These are phyloP conservation scores for Colletotrichum agaves DNA, from an alignment of 2,329 filamentous ascomycete genomes.

Conservation along the genomic window DNA sequence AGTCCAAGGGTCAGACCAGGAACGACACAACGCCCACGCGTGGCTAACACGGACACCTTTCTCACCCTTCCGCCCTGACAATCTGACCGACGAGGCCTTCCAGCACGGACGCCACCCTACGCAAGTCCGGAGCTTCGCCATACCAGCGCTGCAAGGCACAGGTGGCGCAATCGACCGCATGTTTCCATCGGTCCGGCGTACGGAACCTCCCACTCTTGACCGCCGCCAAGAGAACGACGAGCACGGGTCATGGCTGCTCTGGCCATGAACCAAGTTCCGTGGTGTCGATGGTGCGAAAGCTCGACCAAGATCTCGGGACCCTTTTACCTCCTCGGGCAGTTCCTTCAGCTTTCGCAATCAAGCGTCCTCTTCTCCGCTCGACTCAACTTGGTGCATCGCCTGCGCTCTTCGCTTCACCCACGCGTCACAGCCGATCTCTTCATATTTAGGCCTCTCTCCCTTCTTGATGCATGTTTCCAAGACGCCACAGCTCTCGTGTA, in stretches of 20 bases:
- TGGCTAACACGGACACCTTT: constrained; percentile 17
- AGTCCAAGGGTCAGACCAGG: constrained; percentile 1
- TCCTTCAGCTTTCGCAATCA: neutral
- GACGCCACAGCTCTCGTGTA: constrained; percentile 54
- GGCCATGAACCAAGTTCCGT: constrained; percentile 46
- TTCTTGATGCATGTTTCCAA: constrained; percentile 50
- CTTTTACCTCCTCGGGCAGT: constrained; percentile 11
- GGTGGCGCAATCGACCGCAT: constrained; percentile 39
- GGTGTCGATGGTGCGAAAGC: constrained; percentile 44
- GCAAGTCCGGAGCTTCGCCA: constrained; percentile 40
- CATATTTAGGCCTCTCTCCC: constrained; percentile 49
- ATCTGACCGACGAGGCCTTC: constrained; percentile 27
- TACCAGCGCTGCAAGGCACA: constrained; percentile 39
- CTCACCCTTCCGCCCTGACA: constrained; percentile 15
- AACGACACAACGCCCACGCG: too few species aligned
- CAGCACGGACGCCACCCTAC: constrained; percentile 30
- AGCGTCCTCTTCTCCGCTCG: constrained; percentile 13
- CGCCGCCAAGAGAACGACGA: constrained; percentile 44
- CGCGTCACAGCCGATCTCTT: constrained; percentile 51
- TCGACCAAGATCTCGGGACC: constrained; percentile 40
- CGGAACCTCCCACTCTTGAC: constrained; percentile 35
- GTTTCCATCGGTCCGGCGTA: constrained; percentile 39
- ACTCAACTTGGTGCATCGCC: constrained; percentile 47
- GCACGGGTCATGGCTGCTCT: constrained; percentile 39
- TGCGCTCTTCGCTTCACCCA: constrained; percentile 50